phyloP scores from a whole-genome alignment of 768 basidiomycete species.

The Tylopilus balloui region DNA sequence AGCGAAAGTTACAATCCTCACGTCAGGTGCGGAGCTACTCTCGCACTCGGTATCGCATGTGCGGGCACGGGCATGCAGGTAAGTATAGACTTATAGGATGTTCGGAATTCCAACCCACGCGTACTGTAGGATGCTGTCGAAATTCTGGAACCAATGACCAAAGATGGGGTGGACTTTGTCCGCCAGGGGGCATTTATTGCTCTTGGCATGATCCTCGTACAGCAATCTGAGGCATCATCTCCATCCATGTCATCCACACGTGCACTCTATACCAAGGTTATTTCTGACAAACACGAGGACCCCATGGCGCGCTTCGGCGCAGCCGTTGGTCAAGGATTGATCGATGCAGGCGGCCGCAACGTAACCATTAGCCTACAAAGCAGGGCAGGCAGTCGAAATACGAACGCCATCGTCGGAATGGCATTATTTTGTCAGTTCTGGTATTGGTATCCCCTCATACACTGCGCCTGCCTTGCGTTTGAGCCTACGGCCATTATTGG shows the following conservation, averaged over 20 bases:
- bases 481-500: conserved; percentile 95
- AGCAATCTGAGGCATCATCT: conserved; percentile 89
- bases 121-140: conserved; percentile 81
- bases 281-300: conserved; percentile 96
- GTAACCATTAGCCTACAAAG: conserved; percentile 93
- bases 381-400: conserved; percentile 88
- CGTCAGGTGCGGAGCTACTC: conserved; percentile 93
- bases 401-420: conserved; percentile 96
- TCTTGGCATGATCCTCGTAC: conserved; percentile 93
- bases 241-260: conserved; percentile 78
- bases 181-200: conserved; percentile 96
- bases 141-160: conserved; percentile 96
- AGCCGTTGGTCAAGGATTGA: conserved; percentile 91
- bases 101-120: background rate
- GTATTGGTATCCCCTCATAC: conserved; percentile 99
- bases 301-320: conserved; percentile 98
- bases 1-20: conserved; percentile 99
- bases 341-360: conserved; percentile 96
- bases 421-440: conserved; percentile 98
- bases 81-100: conserved; percentile 14
- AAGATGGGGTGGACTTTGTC: conserved; percentile 97
- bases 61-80: conserved; percentile 95
- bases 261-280: conserved; percentile 82
- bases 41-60: conserved; percentile 95
- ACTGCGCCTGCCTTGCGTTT: conserved; percentile 88